A percentile compares a stretch with the other conserved stretches of the same genome.
Conservation (phyloP, 805 yeast species). For the Teunomyces cretensis region DNA sequence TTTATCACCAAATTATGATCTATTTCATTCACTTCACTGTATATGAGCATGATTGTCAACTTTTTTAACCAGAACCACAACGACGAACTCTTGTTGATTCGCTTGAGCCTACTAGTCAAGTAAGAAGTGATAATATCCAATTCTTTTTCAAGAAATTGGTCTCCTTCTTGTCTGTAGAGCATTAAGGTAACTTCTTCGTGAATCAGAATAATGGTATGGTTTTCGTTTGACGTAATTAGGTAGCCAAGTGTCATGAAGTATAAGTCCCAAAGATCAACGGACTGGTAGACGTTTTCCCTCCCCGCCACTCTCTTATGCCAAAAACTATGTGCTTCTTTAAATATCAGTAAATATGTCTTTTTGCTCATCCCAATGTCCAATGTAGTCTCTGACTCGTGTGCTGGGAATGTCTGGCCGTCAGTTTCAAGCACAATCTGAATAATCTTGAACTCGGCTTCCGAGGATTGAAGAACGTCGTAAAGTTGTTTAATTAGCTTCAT, state of each 20-base stretch:
- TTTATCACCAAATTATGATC: conserved; percentile 8
- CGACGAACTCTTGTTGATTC: conserved; percentile 41
- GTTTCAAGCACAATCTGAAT: conserved; percentile 11
- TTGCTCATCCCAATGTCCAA: conserved; percentile 36
- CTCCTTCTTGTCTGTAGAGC: conserved; percentile 9
- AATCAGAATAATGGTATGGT: conserved; percentile 27
- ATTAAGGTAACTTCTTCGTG: conserved; percentile 26
- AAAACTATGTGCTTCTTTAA: conserved; percentile 30
- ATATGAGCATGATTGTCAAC: conserved; percentile 14
- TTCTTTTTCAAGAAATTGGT: conserved; percentile 15
- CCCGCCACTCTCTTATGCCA: conserved; percentile 21
- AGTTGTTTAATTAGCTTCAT: conserved; percentile 4
- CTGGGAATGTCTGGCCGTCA: neutral
- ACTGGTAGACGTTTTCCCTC: neutral
- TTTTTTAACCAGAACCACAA: conserved; percentile 36
- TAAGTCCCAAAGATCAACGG: conserved; percentile 11
- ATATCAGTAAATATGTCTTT: conserved; percentile 25
- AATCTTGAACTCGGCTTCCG: conserved; percentile 5
- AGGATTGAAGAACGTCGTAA: neutral
- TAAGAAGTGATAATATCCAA: conserved; percentile 32
- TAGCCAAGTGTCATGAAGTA: conserved; percentile 35
- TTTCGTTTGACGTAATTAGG: conserved; percentile 39
- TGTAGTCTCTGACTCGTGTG: conserved; percentile 8
- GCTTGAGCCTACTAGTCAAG: conserved; percentile 25
- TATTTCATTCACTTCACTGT: neutral